Base-by-base conservation (phyloP, 164 flowering plant species). In the Dillenia turbinata region DNA sequence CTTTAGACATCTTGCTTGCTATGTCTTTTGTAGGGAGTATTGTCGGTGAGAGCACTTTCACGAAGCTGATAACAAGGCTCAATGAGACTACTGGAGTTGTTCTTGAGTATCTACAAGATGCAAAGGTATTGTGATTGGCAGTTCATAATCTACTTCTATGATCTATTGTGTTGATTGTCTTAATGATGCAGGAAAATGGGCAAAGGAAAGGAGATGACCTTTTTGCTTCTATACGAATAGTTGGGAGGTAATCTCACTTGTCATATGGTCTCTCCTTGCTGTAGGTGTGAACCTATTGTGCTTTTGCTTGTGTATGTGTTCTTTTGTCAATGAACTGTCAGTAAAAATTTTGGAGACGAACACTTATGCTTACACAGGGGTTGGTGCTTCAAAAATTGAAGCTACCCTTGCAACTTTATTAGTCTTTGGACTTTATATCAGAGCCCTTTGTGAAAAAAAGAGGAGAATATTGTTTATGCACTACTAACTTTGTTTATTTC, bases 191-290 rank as follows among this genome's bases (percentile, higher is more conserved):
- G 97, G 97, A 93, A 24, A 94, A 89, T 77, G 85, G 84, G 26
- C 77, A 78, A 57, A 81, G 70, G 66, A 91, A 81, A 78, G 98
- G 98, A 73, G 86, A 87, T 74, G 98, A 94, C 75, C 92, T 94
- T 66, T 82, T 94, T 70, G 97, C 96, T 53, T 85, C 92, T n/a
- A 93, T 90, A 43, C 80, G 98, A 10, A 24, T 91, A 47, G 71
- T 87, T 70, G 97, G 98, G 66, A 90, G 98, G 97, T 92, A 73
- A 60, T 24, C 9, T 66, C 33, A 26, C 26, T 24, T 24, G 26
- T n/a, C 26, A 24, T 24, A 24, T 24, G 26, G 2, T 24, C 26
- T 24, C 26, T 24, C 26, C 26, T 3, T 3, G 26, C 26, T 24
- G 26, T 24, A 24, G 26, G 26, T 24, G 26, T 24, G 26, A 24